These are phyloP conservation scores for Imleria badia DNA, from an alignment of 768 basidiomycete genomes.

Conservation along the genomic window DNA sequence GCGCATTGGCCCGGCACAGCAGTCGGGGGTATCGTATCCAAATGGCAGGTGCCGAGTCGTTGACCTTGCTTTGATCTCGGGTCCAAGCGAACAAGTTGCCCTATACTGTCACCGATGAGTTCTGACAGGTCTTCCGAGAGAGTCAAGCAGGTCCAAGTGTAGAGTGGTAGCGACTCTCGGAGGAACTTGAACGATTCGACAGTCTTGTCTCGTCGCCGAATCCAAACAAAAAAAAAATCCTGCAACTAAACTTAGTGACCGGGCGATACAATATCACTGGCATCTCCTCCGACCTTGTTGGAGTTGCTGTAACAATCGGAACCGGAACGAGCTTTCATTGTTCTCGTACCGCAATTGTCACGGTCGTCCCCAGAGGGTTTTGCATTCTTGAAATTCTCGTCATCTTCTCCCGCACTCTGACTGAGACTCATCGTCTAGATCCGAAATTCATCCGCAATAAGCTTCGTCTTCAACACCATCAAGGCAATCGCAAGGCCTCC, in stretches of 20 bases:
- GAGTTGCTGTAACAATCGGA: background rate
- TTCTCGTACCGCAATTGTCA: background rate
- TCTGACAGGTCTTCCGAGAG: slow-evolving; percentile 3
- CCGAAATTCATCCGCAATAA: background rate
- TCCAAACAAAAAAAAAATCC: background rate
- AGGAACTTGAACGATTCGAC: background rate
- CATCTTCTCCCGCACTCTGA: too few relatives aligned
- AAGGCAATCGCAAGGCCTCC: too few relatives aligned
- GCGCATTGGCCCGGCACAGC: background rate
- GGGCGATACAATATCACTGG: background rate
- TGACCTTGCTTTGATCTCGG: slow-evolving; percentile 21
- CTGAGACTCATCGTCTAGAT: too few relatives aligned
- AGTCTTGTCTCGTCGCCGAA: background rate
- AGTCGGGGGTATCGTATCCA: background rate
- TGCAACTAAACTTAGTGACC: background rate
- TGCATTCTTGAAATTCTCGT: background rate
- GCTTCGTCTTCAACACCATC: background rate
- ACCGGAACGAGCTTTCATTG: background rate
- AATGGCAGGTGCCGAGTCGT: slow-evolving; percentile 12
- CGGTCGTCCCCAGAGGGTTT: background rate
- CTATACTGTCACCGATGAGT: background rate
- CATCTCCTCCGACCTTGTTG: background rate
- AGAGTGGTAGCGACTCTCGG: background rate
- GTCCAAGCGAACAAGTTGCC: background rate
- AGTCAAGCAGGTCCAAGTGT: slow-evolving; percentile 1